These are phyloP conservation scores for Aspergillus sp. DNA, from an alignment of 2,329 filamentous ascomycete species.

Conservation along the genomic window DNA sequence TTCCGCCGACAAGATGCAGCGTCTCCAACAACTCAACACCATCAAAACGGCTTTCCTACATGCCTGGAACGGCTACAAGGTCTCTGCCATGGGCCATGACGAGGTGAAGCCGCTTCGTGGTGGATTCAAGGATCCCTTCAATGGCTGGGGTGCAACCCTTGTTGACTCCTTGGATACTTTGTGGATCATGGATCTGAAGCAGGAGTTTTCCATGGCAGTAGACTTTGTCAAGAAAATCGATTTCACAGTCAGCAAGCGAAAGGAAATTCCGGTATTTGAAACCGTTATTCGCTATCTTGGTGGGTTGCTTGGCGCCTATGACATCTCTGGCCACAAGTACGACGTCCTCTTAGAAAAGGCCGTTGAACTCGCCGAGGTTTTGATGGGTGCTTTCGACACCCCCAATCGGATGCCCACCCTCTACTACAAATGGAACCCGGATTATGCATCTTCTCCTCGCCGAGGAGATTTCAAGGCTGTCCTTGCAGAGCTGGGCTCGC, in stretches of 20 bases:
- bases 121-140: constrained; percentile 76
- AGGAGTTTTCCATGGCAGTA: constrained; percentile 80
- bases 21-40: constrained; percentile 65
- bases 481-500: constrained; percentile 73
- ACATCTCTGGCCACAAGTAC: constrained; percentile 75
- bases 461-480: constrained; percentile 62
- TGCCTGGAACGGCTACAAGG: constrained; percentile 81
- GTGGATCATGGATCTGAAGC: constrained; percentile 80
- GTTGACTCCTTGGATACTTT: constrained; percentile 83
- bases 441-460: constrained; percentile 65
- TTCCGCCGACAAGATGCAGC: constrained; percentile 61
- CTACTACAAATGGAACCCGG: constrained; percentile 77
- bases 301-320: constrained; percentile 82
- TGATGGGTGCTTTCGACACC: constrained; percentile 86
- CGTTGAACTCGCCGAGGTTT: constrained; percentile 75
- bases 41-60: constrained; percentile 77
- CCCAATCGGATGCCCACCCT: constrained; percentile 90
- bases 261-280: constrained; percentile 86
- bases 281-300: constrained; percentile 91
- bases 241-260: constrained; percentile 72
- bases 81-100: constrained; percentile 82
- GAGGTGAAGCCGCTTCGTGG: constrained; percentile 77
- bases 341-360: constrained; percentile 75
- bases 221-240: constrained; percentile 74
- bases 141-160: constrained; percentile 86